These are phyloP conservation scores for Solanum rostratum DNA, from an alignment of 257 asterid genomes.

Conservation along the genomic window DNA sequence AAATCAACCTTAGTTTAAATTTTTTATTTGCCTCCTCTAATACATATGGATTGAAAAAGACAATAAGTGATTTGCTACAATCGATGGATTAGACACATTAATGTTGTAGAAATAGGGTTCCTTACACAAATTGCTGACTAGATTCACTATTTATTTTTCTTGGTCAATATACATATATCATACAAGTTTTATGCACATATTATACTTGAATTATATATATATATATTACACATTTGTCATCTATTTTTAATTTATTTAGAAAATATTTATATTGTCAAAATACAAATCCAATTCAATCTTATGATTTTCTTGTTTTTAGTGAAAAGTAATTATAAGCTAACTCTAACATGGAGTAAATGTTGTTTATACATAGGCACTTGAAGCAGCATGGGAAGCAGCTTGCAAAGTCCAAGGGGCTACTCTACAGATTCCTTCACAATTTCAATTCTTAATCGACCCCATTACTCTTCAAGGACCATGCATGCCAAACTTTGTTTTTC, in stretches of 20 bases:
- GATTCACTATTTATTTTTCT: background rate
- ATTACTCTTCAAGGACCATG: slow-evolving; percentile 71
- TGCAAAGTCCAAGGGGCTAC: slow-evolving; percentile 49
- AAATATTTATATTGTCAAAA: background rate
- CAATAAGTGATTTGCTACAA: background rate
- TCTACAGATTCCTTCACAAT: slow-evolving; percentile 35
- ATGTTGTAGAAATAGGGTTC: background rate
- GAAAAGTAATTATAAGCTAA: background rate
- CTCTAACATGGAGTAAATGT: background rate
- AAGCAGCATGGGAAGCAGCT: slow-evolving; percentile 63
- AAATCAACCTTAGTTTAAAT: background rate
- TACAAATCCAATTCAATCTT: background rate
- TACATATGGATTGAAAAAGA: background rate
- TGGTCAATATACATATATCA: background rate
- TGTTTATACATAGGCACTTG: slow-evolving; percentile 35
- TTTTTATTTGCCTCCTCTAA: background rate
- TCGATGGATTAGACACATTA: background rate
- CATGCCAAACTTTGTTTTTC: slow-evolving; percentile 53
- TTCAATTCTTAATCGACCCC: slow-evolving; percentile 52
- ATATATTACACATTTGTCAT: background rate
- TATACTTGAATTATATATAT: background rate
- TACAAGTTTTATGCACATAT: background rate
- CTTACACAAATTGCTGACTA: background rate
- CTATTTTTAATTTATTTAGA: background rate
- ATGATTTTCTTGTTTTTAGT: background rate